These are phyloP conservation scores for Hypoxylon intermedium DNA, from an alignment of 495 filamentous ascomycete species.

Conservation along the genomic window DNA sequence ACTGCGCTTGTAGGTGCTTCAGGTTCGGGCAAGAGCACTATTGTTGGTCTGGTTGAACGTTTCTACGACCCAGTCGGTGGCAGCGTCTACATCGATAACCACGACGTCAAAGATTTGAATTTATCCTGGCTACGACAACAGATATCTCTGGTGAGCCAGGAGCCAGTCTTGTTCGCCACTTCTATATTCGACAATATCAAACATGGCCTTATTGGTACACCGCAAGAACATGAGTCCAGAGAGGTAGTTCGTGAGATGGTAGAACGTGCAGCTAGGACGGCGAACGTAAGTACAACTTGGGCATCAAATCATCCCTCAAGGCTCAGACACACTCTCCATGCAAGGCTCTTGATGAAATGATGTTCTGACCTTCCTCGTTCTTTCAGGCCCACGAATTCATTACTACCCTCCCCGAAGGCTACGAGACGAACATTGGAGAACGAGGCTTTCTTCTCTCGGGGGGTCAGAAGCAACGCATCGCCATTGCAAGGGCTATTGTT, in stretches of 20 bases:
- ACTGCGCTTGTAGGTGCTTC: constrained; percentile 72
- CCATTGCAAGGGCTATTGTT: constrained; percentile 19
- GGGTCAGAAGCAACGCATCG: not conserved
- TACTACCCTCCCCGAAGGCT: constrained; percentile 60
- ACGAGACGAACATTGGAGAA: not conserved
- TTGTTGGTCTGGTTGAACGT: constrained; percentile 59
- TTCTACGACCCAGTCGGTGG: constrained; percentile 54
- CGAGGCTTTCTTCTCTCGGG: not conserved
- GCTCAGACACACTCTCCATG: too few relatives aligned
- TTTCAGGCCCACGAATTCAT: constrained; percentile 97
- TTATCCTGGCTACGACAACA: constrained; percentile 59
- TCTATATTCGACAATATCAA: constrained; percentile 87
- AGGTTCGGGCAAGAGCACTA: constrained; percentile 71
- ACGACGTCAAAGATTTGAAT: constrained; percentile 59
- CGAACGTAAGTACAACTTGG: too few relatives aligned
- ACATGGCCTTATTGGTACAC: constrained; percentile 87
- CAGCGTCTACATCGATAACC: constrained; percentile 56
- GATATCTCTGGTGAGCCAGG: constrained; percentile 69
- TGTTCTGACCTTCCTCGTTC: too few relatives aligned
- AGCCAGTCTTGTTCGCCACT: constrained; percentile 75
- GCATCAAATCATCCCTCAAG: too few relatives aligned
- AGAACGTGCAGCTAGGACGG: constrained; percentile 88
- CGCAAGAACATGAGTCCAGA: too few relatives aligned
- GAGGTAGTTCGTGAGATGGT: too few relatives aligned
- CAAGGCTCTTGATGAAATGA: constrained; percentile 75